Conservation (phyloP, 306 rosid species). For the Dicorynia guianensis region DNA sequence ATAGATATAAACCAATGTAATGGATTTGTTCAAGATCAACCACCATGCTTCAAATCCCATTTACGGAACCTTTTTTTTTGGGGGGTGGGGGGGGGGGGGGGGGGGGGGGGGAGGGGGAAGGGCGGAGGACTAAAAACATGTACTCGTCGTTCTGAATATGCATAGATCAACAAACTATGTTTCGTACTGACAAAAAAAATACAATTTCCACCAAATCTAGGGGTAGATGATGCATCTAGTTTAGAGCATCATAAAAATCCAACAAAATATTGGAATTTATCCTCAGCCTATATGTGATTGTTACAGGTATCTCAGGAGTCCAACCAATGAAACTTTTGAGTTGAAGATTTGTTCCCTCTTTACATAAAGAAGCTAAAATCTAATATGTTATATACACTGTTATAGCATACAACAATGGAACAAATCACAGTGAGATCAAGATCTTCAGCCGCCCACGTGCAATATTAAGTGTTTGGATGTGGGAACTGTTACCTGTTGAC, state of each 20-base stretch:
- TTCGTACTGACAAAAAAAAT: slow-evolving; percentile 15
- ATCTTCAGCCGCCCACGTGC: slow-evolving; percentile 47
- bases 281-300: slow-evolving; percentile 44
- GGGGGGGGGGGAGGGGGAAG: too few relatives aligned
- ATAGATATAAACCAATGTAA: not conserved
- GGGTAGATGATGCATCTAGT: slow-evolving; percentile 49
- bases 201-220: slow-evolving; percentile 30
- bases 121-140: not conserved
- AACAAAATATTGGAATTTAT: slow-evolving; percentile 43
- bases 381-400: slow-evolving; percentile 47
- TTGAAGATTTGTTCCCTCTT: slow-evolving; percentile 53
- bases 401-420: slow-evolving; percentile 50
- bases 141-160: slow-evolving; percentile 23
- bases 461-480: slow-evolving; percentile 34
- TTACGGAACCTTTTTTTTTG: too few relatives aligned
- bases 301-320: slow-evolving; percentile 51
- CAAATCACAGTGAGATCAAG: slow-evolving; percentile 42
- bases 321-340: slow-evolving; percentile 49
- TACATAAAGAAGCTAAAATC: slow-evolving; percentile 67
- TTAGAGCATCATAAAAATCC: slow-evolving; percentile 57
- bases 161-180: slow-evolving; percentile 31
- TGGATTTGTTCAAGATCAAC: not conserved
- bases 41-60: not conserved
- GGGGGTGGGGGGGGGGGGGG: too few relatives aligned
- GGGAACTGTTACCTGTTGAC: slow-evolving; percentile 38